Percentiles rank a stretch among this genome's conserved stretches.
Conservation (phyloP, 805 yeast genomes). For the Candida odintsovae region DNA sequence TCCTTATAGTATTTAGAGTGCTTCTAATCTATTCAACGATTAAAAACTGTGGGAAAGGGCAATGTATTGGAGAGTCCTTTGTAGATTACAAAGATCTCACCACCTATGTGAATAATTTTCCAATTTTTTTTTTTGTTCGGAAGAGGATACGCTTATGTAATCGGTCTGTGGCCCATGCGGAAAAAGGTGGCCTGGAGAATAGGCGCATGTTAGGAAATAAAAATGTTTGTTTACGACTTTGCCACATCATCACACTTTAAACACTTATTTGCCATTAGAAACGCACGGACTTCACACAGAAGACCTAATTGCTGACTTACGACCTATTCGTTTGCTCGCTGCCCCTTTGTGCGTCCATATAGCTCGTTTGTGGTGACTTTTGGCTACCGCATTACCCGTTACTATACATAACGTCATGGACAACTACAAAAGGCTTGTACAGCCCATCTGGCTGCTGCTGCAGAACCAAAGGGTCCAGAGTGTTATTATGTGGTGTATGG, state of each 20-base stretch:
- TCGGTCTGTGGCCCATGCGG: neutral
- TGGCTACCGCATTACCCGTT: neutral
- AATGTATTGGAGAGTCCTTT: neutral
- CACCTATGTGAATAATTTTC: neutral
- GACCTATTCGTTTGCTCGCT: neutral
- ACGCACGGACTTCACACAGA: neutral
- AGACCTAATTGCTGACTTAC: neutral
- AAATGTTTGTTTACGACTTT: too few species aligned
- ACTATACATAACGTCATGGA: neutral
- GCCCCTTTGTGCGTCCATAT: neutral
- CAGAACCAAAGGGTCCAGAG: slow-evolving; percentile 2
- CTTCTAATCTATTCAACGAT: neutral
- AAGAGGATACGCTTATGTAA: neutral
- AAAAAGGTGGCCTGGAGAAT: too few species aligned
- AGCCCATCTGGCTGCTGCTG: neutral
- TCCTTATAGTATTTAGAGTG: neutral
- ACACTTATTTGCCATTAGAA: neutral
- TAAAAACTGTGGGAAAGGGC: neutral
- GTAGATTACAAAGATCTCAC: neutral
- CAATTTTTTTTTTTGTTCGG: neutral
- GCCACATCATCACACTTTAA: too few species aligned
- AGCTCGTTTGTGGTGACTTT: neutral
- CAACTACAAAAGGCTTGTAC: neutral
- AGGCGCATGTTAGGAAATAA: neutral
- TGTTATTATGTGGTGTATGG: neutral